These are phyloP conservation scores for Phytophthora quininea DNA, from an alignment of 352 stramenopile genomes.

Conservation along the genomic window DNA sequence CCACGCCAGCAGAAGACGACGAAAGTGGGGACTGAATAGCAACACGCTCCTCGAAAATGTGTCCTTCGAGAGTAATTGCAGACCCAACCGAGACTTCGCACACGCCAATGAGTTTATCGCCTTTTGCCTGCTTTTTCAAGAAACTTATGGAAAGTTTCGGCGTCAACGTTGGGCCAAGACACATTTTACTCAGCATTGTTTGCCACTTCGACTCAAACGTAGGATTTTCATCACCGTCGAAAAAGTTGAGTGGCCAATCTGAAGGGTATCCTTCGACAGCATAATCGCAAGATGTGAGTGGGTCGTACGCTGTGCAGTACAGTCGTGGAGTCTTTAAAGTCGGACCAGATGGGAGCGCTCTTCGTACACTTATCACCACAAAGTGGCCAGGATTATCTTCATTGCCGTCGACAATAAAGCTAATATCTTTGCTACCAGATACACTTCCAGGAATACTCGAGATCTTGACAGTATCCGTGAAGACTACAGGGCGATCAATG, in stretches of 20 bases:
- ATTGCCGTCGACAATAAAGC: constrained; percentile 46
- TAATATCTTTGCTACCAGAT: constrained; percentile 44
- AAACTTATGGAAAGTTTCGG: constrained; percentile 72
- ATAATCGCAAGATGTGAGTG: constrained; percentile 81
- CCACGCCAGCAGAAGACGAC: constrained; percentile 31
- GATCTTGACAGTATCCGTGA: constrained; percentile 77
- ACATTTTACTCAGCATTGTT: constrained; percentile 54
- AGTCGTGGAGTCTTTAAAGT: constrained; percentile 32
- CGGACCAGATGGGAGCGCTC: constrained; percentile 41
- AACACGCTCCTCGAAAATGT: constrained; percentile 75
- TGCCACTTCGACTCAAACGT: constrained; percentile 66
- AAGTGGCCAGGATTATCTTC: constrained; percentile 50
- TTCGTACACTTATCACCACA: constrained; percentile 73
- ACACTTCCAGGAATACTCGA: constrained; percentile 45
- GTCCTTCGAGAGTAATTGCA: constrained; percentile 72
- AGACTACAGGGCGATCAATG: constrained; percentile 74
- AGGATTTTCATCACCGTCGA: constrained; percentile 47
- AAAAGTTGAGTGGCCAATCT: constrained; percentile 74
- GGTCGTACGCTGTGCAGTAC: constrained; percentile 88
- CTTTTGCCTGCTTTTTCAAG: constrained; percentile 74
- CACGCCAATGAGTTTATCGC: constrained; percentile 72
- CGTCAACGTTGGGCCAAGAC: constrained; percentile 62
- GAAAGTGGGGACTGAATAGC: constrained; percentile 31
- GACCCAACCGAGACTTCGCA: constrained; percentile 78
- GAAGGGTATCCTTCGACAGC: constrained; percentile 65